A percentile compares a stretch with the other conserved stretches of the same genome.
These are phyloP conservation scores for Mycena olivaceomarginata DNA, from an alignment of 768 basidiomycete genomes.

Conservation along the genomic window DNA sequence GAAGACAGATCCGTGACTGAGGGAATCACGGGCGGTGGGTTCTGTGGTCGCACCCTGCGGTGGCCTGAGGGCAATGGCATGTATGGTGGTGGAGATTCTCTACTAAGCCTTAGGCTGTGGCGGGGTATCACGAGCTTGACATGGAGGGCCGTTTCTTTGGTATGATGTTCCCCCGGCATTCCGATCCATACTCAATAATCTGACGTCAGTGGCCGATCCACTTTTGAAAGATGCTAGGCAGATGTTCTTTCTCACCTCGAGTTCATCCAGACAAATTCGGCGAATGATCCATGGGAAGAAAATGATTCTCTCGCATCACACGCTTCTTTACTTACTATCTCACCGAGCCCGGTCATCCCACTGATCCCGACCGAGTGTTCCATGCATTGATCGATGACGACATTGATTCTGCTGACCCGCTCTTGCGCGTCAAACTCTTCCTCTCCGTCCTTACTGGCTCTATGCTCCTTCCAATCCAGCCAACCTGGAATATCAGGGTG, in stretches of 20 bases:
- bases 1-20: too few species aligned
- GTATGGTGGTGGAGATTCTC: too few species aligned
- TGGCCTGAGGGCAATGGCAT: too few species aligned
- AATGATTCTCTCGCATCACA: not conserved
- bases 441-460: conserved; percentile 26
- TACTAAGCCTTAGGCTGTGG: too few species aligned
- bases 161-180: too few species aligned
- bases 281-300: conserved; percentile 6
- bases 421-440: conserved; percentile 5
- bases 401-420: not conserved
- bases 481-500: conserved; percentile 11
- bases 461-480: not conserved
- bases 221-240: too few species aligned
- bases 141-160: too few species aligned
- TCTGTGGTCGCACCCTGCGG: too few species aligned
- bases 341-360: conserved; percentile 2
- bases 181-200: too few species aligned
- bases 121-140: too few species aligned
- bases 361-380: conserved; percentile 1
- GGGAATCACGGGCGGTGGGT: too few species aligned
- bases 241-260: conserved; percentile 19
- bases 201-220: too few species aligned
- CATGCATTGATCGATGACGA: not conserved
- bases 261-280: conserved; percentile 7
- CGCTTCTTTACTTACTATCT: conserved; percentile 20